Conservation (phyloP, 306 rosid species). For the Alnus rubra region DNA sequence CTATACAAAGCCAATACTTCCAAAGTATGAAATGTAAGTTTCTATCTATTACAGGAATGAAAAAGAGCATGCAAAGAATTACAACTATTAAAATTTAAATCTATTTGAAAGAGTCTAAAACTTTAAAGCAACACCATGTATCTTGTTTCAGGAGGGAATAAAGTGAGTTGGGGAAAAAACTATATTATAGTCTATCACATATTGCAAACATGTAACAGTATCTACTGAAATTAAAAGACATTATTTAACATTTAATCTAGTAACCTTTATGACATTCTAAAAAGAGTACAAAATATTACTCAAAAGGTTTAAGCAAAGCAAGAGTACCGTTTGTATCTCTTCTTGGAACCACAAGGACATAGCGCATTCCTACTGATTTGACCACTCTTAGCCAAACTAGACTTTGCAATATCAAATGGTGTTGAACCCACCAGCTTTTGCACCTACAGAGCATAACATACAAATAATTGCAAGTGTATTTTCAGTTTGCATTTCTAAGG, state of each 20-base stretch:
- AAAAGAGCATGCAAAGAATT: not conserved
- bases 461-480: slow-evolving; percentile 1
- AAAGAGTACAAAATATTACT: not conserved
- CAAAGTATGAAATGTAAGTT: not conserved
- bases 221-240: not conserved
- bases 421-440: slow-evolving; percentile 83
- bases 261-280: not conserved
- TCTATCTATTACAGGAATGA: not conserved
- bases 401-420: slow-evolving; percentile 73
- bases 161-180: not conserved
- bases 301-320: not conserved
- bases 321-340: slow-evolving; percentile 82
- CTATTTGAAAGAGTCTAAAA: not conserved
- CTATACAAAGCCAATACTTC: not conserved
- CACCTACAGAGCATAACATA: slow-evolving; percentile 46
- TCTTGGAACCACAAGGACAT: slow-evolving; percentile 96
- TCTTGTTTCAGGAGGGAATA: not conserved
- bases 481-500: not conserved
- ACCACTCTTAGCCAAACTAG: slow-evolving; percentile 84
- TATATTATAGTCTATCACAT: not conserved
- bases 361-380: slow-evolving; percentile 84
- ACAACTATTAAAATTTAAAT: not conserved
- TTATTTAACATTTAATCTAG: not conserved
- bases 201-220: not conserved
- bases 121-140: not conserved